Evolutionary conservation across 129 eudicot genomes (phyloP), one percentile per base, ranked within the genome.

Genomic region (Rutidosis leptorrhynchoides): DNA sequence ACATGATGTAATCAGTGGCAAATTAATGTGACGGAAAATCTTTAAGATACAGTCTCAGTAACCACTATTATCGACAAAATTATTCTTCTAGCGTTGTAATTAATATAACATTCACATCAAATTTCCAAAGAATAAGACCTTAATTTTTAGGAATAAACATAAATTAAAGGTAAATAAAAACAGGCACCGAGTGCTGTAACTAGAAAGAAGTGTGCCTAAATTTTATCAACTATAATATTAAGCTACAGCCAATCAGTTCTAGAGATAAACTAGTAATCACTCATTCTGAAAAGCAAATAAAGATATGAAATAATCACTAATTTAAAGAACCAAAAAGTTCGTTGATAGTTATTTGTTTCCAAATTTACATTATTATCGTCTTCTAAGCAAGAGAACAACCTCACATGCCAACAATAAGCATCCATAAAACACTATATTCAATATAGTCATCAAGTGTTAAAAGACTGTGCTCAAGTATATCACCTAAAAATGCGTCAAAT

Each of bases 251-350:
- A 8, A 6, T 28, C 57, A 6, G 25, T 45, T 23, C 10, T 25
- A 28, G 45, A 21, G 23, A 64, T 11, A 22, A 64, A 45, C 14
- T 21, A 51, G 8, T 45, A 33, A 48, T 20, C 52, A 46, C 68
- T 60, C 14, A 32, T 60, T 59, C 26, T 1, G 51, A 61, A 23
- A 71, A 71, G 60, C 68, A 43, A 59, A 29, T 60, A 26, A 35
- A 29, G 12, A 2, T 35, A 7, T 35, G 42, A 35, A 35, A 35
- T 10, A 9, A 10, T 9, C 15, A 37, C 43, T 37, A 0, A 37
- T 37, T 8, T 37, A 2, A 37, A 37, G 15, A 37, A 37, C 14
- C 43, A 37, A 9, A 37, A 0, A 7, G 43, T 37, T 9, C 1
- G 2, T 37, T 37, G 9, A 12, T 37, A 4, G 11, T 37, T 37